Base-by-base conservation (phyloP, 2,329 filamentous ascomycete genomes). In the Lachnellula hyalina region DNA sequence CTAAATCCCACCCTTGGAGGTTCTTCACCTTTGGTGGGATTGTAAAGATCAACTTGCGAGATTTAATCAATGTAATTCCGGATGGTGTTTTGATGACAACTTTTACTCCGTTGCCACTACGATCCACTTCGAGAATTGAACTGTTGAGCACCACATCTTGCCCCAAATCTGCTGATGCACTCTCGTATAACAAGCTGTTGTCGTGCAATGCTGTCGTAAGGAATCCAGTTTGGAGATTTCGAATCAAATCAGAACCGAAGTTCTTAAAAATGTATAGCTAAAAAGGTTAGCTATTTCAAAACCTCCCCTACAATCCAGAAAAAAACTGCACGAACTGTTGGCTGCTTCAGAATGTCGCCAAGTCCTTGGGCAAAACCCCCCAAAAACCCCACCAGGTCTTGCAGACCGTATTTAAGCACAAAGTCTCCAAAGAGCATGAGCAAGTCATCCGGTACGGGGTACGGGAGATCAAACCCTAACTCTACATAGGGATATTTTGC, bases 191-290 rank as follows among this genome's bases (percentile, higher is more conserved):
- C 6, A 61, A 32, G 45, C 52, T 55, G 28, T 61, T 63, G 25
- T 62, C 51, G 1, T 55, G 38, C 32, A 44, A 12, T 12, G 11
- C 41, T 2, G 56, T 56, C n/a, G 47, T 51, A 14, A 64, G 38
- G 40, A 57, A 62, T 1, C 60, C 58, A 4, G 40, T 46, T 44
- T 49, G 42, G n/a, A 61, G 28, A 12, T 25, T 44, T 7, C 49
- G 40, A 6, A 67, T 47, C 15, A 62, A 49, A 19, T 52, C 53
- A 2, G 44, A 14, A 5, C 70, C 70, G 48, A 74, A 72, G 2
- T 65, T 66, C 56, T 77, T 74, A 58, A 79, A 69, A 14, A 77
- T 69, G 59, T 77, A 77, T 6, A 81, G 53, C 28, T 32, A 32
- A 32, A 8, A 32, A 32, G 28, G 28, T 32, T 11, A 32, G 28